A percentile compares a stretch with the other conserved stretches of the same genome.
These are phyloP conservation scores for Trichophyton benhamiae DNA, from an alignment of 2,329 filamentous ascomycete genomes.

Conservation along the genomic window DNA sequence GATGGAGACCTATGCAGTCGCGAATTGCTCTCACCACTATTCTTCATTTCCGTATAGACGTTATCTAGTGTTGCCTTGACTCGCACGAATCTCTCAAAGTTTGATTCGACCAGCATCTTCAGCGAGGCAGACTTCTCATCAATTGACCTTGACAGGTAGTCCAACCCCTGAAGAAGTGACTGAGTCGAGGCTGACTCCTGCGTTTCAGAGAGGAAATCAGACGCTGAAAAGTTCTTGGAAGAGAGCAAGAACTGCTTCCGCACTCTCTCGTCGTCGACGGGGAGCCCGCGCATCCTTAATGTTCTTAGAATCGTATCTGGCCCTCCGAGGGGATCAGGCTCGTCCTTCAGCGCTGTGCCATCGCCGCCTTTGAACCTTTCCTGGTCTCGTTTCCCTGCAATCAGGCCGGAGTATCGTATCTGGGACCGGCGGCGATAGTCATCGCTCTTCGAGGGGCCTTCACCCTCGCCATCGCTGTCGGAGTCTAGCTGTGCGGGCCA, in stretches of 20 bases:
- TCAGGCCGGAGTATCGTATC: conserved; percentile 74
- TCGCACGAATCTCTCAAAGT: conserved; percentile 95
- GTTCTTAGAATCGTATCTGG: conserved; percentile 75
- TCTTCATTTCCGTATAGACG: conserved; percentile 91
- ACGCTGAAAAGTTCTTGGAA: conserved; percentile 87
- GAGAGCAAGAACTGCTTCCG: conserved; percentile 89
- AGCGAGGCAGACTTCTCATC: conserved; percentile 95
- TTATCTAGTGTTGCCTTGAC: conserved; percentile 98
- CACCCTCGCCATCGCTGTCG: conserved; percentile 52
- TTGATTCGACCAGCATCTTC: conserved; percentile 91
- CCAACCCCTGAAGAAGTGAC: conserved; percentile 65
- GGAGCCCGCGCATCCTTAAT: conserved; percentile 62
- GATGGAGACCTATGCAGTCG: conserved; percentile 50
- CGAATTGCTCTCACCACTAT: conserved; percentile 47
- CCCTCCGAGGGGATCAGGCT: conserved; percentile 81
- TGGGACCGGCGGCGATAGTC: conserved; percentile 45
- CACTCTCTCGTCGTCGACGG: conserved; percentile 66
- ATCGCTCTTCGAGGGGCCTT: conserved; percentile 15
- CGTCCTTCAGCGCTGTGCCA: conserved; percentile 76
- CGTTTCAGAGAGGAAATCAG: conserved; percentile 81
- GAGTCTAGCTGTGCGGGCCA: conserved; percentile 78
- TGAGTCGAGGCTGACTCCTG: conserved; percentile 78
- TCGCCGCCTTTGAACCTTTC: conserved; percentile 56
- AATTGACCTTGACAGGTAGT: conserved; percentile 79
- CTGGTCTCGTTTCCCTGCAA: conserved; percentile 60